These are phyloP conservation scores for Mytilinidion resinicola DNA, from an alignment of 495 filamentous ascomycete species.

Conservation along the genomic window DNA sequence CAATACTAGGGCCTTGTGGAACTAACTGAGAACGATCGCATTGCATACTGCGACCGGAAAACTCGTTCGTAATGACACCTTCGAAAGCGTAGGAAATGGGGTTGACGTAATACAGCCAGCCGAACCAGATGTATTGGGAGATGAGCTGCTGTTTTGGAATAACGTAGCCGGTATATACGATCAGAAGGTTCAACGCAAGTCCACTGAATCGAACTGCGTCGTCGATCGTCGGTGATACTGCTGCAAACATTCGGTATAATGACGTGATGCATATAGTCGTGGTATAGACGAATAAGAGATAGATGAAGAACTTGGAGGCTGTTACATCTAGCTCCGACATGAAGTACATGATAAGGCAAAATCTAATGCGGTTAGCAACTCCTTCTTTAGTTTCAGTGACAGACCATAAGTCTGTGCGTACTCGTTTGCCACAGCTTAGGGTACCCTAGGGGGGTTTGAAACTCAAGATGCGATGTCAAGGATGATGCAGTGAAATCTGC, in stretches of 20 bases:
- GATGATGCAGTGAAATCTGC: too few species aligned
- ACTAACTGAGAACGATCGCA: slow-evolving; percentile 38
- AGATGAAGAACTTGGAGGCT: slow-evolving; percentile 68
- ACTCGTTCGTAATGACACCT: slow-evolving; percentile 20
- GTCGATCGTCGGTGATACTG: slow-evolving; percentile 63
- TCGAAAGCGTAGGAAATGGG: slow-evolving; percentile 22
- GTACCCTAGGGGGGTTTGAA: too few species aligned
- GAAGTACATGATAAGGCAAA: slow-evolving; percentile 57
- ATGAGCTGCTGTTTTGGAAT: slow-evolving; percentile 69
- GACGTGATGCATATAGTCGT: slow-evolving; percentile 62
- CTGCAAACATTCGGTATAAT: slow-evolving; percentile 71
- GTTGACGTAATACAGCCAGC: slow-evolving; percentile 51
- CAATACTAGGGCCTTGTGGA: slow-evolving; percentile 5
- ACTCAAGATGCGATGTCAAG: too few species aligned
- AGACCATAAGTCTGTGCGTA: too few species aligned
- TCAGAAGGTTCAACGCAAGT: slow-evolving; percentile 60
- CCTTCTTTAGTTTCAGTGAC: too few species aligned
- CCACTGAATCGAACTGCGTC: slow-evolving; percentile 67
- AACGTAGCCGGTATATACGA: slow-evolving; percentile 83
- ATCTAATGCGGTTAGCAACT: too few species aligned
- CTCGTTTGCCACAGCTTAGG: too few species aligned
- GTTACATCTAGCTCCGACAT: slow-evolving; percentile 57
- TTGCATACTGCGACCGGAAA: slow-evolving; percentile 9
- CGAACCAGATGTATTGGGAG: slow-evolving; percentile 40
- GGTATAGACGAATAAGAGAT: slow-evolving; percentile 63